A percentile compares a stretch with the other conserved stretches of the same genome.
Evolutionary conservation across 441 rosid species (phyloP).

Genomic region (Bocquillonia castaneifolia): DNA sequence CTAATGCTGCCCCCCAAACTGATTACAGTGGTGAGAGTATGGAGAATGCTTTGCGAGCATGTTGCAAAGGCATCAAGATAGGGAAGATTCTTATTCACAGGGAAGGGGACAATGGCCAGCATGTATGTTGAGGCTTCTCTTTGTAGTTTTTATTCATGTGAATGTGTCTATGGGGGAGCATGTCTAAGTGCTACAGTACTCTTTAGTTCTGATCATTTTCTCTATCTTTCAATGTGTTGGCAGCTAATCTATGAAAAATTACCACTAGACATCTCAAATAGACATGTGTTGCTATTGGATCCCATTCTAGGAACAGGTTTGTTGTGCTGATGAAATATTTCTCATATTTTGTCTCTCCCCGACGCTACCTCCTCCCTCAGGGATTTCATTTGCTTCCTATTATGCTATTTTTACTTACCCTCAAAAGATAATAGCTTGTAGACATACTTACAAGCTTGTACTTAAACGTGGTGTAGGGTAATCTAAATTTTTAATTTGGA

Average conservation of each 20-base stretch:
- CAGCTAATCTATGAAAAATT: constrained; percentile 94
- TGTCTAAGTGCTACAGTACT: constrained; percentile 7
- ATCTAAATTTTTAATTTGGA: not conserved
- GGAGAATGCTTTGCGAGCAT: constrained; percentile 96
- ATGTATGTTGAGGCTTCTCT: constrained; percentile 42
- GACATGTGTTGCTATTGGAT: constrained; percentile 87
- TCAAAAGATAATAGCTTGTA: not conserved
- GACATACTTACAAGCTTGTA: not conserved
- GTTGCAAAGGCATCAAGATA: constrained; percentile 96
- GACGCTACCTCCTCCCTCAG: not conserved
- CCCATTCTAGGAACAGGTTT: constrained; percentile 96
- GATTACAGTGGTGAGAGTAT: constrained; percentile 85
- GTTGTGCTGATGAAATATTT: constrained; percentile 12
- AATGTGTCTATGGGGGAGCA: not conserved
- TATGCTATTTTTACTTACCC: too few species aligned
- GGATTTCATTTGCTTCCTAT: not conserved
- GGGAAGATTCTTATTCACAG: constrained; percentile 94
- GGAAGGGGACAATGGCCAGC: constrained; percentile 98
- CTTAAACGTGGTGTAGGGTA: not conserved
- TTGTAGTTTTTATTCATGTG: not conserved
- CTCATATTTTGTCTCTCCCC: not conserved
- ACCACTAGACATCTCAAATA: constrained; percentile 83
- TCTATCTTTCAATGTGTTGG: constrained; percentile 18
- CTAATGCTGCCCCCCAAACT: constrained; percentile 16
- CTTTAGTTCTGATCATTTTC: constrained; percentile 21